Evolutionary conservation across 2,329 filamentous ascomycete species (phyloP), one percentile per base, ranked within the genome.

Genomic region (Beauveria rudraprayagi): DNA sequence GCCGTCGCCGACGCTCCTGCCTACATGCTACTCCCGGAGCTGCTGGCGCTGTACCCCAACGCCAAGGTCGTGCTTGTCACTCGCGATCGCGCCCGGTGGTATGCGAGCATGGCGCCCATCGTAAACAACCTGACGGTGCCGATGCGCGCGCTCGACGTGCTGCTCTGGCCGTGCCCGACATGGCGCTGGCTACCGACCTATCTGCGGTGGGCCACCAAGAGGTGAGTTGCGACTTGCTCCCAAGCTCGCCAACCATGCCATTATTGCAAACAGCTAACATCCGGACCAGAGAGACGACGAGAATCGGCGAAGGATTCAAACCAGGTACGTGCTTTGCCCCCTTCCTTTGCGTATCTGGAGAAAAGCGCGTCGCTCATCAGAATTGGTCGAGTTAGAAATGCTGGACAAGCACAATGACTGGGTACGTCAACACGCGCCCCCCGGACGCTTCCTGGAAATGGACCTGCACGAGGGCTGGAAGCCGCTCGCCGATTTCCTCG

Each of bases 31-130:
- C 68, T 79, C 19, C 70, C 73, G 16, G 78, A 82, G 64, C 67
- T 82, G 41, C 66, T 81, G 62, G 72, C 77, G 60, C 63, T 80
- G 9, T 81, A 80, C 62, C 79, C 80, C 0, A 72, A 81, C 30
- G 78, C 78, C 14, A 76, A 76, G 60, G 77, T 81, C 4, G 74
- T 82, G 19, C 72, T 74, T 62, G 73, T 75, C 3, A 69, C 67
- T 6, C 69, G 75, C 17, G 72, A 77, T 56, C 70, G 69, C 4
- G 68, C 70, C 16, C 67, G 68, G 40, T 77, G 75, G 74, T 70
- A 69, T 63, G 65, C 68, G 61, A 75, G 72, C 60, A 67, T 70
- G 63, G 47, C 63, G 60, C 48, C 63, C 11, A 63, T 71, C 10
- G 63, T 63, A 3, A 63, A 62, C 14, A 59, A 24, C 56, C 37